Conservation (phyloP, 768 basidiomycete genomes). For the Crucibulum laeve region DNA sequence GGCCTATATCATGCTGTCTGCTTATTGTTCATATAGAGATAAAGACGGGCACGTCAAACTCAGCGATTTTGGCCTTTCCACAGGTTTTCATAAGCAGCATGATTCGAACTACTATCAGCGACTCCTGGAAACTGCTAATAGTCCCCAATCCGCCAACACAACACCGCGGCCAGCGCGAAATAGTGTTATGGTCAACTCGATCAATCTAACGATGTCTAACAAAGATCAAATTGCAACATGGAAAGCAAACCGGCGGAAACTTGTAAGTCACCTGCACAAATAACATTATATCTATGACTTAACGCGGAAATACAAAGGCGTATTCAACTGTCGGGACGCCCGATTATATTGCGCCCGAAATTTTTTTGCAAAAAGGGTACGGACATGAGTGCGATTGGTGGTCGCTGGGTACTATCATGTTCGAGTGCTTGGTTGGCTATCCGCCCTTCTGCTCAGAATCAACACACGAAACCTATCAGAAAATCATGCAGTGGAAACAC, state of each 20-base stretch:
- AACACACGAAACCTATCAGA: slow-evolving; percentile 96
- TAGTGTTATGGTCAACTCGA: slow-evolving; percentile 96
- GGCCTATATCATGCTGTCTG: slow-evolving; percentile 12
- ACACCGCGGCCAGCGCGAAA: slow-evolving; percentile 63
- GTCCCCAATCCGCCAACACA: slow-evolving; percentile 34
- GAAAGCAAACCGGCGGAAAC: slow-evolving; percentile 96
- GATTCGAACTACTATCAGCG: slow-evolving; percentile 94
- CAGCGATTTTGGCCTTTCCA: slow-evolving; percentile 97
- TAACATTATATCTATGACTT: neutral
- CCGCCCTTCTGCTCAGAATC: slow-evolving; percentile 95
- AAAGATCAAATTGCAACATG: slow-evolving; percentile 96
- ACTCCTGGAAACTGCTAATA: slow-evolving; percentile 66
- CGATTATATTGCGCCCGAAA: slow-evolving; percentile 95
- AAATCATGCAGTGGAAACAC: slow-evolving; percentile 92
- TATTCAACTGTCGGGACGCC: slow-evolving; percentile 98
- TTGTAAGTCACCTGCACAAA: slow-evolving; percentile 44
- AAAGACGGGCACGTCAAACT: slow-evolving; percentile 96
- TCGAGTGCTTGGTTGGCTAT: slow-evolving; percentile 96
- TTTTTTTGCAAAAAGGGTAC: slow-evolving; percentile 96
- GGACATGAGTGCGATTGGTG: slow-evolving; percentile 99
- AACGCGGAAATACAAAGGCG: slow-evolving; percentile 44
- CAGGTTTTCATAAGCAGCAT: slow-evolving; percentile 99
- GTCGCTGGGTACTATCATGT: slow-evolving; percentile 98
- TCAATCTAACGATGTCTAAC: slow-evolving; percentile 91
- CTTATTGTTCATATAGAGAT: slow-evolving; percentile 41